phyloP scores from a whole-genome alignment of 306 rosid genomes.

The Fragaria iinumae region DNA sequence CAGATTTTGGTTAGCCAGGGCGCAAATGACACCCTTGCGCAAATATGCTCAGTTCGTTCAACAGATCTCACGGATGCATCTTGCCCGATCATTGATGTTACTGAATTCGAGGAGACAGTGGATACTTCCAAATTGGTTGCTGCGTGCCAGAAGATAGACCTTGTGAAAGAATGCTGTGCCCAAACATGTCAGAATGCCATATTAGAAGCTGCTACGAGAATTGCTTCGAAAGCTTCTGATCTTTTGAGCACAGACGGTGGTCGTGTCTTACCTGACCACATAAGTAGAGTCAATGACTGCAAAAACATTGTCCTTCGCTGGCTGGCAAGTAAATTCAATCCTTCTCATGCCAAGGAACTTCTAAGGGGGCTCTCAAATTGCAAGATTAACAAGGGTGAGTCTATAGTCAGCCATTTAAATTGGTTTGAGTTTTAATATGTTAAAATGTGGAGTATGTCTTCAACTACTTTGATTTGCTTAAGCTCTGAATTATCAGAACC shows the following conservation, averaged over 20 bases:
- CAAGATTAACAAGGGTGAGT: constrained; percentile 72
- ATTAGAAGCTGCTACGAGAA: constrained; percentile 74
- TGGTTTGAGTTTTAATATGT: neutral
- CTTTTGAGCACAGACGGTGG: constrained; percentile 49
- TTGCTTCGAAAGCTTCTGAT: constrained; percentile 68
- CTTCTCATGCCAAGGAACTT: constrained; percentile 71
- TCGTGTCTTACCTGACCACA: constrained; percentile 52
- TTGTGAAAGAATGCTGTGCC: constrained; percentile 83
- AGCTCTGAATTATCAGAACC: neutral
- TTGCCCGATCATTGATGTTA: constrained; percentile 67
- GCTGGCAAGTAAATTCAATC: constrained; percentile 83
- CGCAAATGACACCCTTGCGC: constrained; percentile 51
- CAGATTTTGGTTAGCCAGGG: constrained; percentile 90
- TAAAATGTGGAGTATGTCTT: neutral
- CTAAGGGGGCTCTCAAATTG: constrained; percentile 90
- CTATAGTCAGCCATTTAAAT: neutral
- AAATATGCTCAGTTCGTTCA: constrained; percentile 64
- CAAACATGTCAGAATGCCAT: constrained; percentile 84
- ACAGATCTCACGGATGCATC: constrained; percentile 75
- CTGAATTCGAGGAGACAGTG: constrained; percentile 59
- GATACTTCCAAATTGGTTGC: constrained; percentile 77
- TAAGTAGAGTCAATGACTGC: constrained; percentile 59
- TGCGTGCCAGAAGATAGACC: constrained; percentile 81
- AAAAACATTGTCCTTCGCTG: constrained; percentile 75
- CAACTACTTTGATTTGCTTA: neutral